These are phyloP conservation scores for Pilatotrama ljubarskyi DNA, from an alignment of 768 basidiomycete species.

Conservation along the genomic window DNA sequence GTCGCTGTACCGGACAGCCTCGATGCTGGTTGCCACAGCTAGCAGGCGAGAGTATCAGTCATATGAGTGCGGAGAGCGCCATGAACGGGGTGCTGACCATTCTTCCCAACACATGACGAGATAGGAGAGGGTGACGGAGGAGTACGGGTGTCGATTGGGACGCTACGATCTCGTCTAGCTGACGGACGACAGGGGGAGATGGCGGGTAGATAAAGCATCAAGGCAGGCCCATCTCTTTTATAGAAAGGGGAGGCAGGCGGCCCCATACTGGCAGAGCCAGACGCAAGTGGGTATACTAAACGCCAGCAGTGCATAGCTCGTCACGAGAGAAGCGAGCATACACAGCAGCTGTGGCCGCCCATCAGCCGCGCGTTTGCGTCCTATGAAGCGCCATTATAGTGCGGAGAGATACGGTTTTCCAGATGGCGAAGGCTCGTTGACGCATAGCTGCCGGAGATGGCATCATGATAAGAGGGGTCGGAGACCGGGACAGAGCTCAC, in stretches of 20 bases:
- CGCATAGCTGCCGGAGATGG: constrained; percentile 13
- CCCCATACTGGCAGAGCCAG: background rate
- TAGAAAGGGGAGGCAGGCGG: background rate
- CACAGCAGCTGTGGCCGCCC: constrained; percentile 2
- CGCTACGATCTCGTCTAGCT: background rate
- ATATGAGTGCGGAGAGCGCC: background rate
- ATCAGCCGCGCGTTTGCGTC: constrained; percentile 2
- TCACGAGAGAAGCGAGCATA: constrained; percentile 16
- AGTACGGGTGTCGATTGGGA: constrained; percentile 31
- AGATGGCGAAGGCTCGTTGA: constrained; percentile 8
- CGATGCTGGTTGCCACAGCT: constrained; percentile 31
- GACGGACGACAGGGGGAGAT: constrained; percentile 5
- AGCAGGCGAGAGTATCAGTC: background rate
- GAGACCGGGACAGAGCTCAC: constrained; percentile 12
- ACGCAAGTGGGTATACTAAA: constrained; percentile 16
- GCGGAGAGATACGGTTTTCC: constrained; percentile 17
- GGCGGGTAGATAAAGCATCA: constrained; percentile 3
- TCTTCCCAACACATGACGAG: constrained; percentile 34
- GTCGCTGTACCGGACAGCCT: constrained; percentile 26
- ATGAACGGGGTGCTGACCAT: constrained; percentile 17
- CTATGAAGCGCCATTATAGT: constrained; percentile 1
- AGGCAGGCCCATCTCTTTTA: constrained; percentile 10
- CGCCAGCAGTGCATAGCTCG: constrained; percentile 3
- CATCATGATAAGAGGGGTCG: constrained; percentile 18
- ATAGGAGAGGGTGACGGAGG: constrained; percentile 64